Evolutionary conservation across 2,329 filamentous ascomycete genomes (phyloP), one percentile per base, ranked within the genome.

Genomic region (Cryoendolithus antarcticus): DNA sequence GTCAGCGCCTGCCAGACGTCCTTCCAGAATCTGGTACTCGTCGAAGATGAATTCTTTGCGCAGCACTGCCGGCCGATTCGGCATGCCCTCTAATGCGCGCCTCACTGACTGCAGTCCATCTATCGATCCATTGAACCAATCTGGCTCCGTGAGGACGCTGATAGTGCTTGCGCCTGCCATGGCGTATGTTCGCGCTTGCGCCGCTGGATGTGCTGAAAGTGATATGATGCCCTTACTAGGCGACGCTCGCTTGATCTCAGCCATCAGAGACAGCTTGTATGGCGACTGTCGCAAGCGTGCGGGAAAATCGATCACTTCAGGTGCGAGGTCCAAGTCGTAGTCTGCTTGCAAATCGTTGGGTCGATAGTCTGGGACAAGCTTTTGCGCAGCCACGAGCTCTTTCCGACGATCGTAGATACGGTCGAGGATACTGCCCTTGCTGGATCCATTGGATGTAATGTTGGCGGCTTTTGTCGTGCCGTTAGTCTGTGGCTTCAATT

Each of bases 61-160:
- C 24, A 98, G 66, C 9, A 98, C 75, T 2, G 89, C 93, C 2
- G 91, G 93, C 38, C 91, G 75, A 58, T 95, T 93, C 1, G 85
- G 80, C 80, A 98, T 86, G 9, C 82, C 81, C 51, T 86, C 77
- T n/a, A 98, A 67, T 35, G 84, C 86, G 60, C 89, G 83, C 33
- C 91, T 77, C 24, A 96, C 91, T 28, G 81, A 77, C 44, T 83
- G 77, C 39, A 98, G 66, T 58, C 98, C 91, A 42, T 98, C 89
- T 44, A 98, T 88, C 61, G 82, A 93, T 35, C 91, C 91, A 65
- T 95, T 96, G 70, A 98, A 98, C 91, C 91, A 98, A 56, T 96
- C 83, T 0, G 93, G 91, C 62, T 98, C 91, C 0, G 91, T 98
- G 34, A 98, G 73, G n/a, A 98, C 91, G 1, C 91, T 96, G 49